These are phyloP conservation scores for Fusarium napiforme DNA, from an alignment of 2,329 filamentous ascomycete species.

Conservation along the genomic window DNA sequence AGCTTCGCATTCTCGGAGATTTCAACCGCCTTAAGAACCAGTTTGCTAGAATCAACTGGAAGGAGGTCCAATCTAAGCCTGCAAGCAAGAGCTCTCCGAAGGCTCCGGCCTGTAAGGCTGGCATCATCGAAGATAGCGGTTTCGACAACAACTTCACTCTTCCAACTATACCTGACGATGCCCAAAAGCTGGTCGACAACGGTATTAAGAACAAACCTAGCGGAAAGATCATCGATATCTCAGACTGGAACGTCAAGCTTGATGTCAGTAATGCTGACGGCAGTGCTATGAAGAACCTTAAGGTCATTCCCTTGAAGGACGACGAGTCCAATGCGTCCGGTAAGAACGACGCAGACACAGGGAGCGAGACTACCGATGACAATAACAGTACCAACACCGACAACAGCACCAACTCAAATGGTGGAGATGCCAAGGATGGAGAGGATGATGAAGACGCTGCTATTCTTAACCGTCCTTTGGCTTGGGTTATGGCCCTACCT, in stretches of 20 bases:
- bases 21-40: constrained; percentile 80
- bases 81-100: constrained; percentile 60
- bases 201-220: constrained; percentile 74
- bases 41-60: constrained; percentile 79
- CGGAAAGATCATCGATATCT: constrained; percentile 76
- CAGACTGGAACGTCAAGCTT: constrained; percentile 67
- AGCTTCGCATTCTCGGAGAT: constrained; percentile 69
- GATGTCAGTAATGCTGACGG: constrained; percentile 55
- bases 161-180: constrained; percentile 74
- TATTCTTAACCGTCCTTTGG: constrained; percentile 45
- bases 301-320: constrained; percentile 58
- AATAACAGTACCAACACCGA: constrained; percentile 35
- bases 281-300: constrained; percentile 56
- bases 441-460: constrained; percentile 47
- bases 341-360: constrained; percentile 54
- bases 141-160: constrained; percentile 86
- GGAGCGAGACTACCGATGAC: constrained; percentile 42
- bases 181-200: constrained; percentile 77
- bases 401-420: constrained; percentile 30
- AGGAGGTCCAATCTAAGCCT: constrained; percentile 71
- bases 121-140: constrained; percentile 72
- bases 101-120: constrained; percentile 71
- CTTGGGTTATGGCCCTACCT: constrained; percentile 49
- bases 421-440: constrained; percentile 42
- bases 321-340: constrained; percentile 59